Conservation (phyloP, 257 asterid species). For the Gynochthodes officinalis region DNA sequence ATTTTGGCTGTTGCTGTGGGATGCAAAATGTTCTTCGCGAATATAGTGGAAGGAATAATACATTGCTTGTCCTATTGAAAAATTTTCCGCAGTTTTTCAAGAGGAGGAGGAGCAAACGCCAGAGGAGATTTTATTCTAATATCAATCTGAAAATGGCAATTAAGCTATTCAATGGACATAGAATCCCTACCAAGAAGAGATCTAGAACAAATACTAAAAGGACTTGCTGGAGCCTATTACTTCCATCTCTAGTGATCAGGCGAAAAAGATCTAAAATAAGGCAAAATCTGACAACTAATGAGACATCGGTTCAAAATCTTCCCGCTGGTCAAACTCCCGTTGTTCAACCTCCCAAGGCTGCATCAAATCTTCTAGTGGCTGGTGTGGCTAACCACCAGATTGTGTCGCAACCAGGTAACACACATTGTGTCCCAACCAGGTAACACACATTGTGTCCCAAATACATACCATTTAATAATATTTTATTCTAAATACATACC, state of each 20-base stretch:
- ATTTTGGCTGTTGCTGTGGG: conserved; percentile 6
- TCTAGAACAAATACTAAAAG: background rate
- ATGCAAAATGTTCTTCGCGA: background rate
- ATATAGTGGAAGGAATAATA: background rate
- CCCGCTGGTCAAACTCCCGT: no score
- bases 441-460: no score
- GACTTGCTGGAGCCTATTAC: background rate
- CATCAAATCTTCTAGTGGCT: background rate
- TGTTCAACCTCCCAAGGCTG: no score
- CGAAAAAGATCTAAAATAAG: no score
- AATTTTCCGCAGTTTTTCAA: background rate
- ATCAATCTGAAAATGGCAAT: background rate
- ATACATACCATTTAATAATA: no score
- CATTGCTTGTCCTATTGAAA: background rate
- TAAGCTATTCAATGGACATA: background rate
- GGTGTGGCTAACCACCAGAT: no score
- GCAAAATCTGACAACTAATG: background rate
- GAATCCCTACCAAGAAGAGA: background rate
- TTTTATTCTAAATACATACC: no score
- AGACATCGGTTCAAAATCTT: no score
- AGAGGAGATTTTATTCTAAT: background rate
- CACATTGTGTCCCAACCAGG: no score
- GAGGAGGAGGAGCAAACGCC: background rate
- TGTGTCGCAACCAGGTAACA: no score
- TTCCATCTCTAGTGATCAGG: no score